phyloP scores from a whole-genome alignment of 2,329 filamentous ascomycete species.

The Alternaria sp. region DNA sequence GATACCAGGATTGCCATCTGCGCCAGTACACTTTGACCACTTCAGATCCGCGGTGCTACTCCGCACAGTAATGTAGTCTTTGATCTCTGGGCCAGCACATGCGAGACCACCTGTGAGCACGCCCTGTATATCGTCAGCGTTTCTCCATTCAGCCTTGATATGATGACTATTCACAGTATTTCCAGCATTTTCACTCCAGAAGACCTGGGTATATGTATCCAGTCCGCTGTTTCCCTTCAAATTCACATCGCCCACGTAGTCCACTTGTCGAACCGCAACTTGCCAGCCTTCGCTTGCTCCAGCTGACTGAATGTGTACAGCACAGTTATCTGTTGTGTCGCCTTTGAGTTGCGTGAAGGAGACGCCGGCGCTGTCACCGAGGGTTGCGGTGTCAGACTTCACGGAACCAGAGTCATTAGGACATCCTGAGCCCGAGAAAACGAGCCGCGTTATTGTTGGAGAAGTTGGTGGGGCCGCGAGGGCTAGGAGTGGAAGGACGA shows the following conservation, averaged over 20 bases:
- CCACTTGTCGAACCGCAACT: slow-evolving; percentile 33
- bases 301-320: slow-evolving; percentile 35
- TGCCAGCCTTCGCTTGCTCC: slow-evolving; percentile 39
- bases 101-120: slow-evolving; percentile 25
- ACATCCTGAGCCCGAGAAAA: slow-evolving; percentile 38
- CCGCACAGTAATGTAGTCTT: slow-evolving; percentile 32
- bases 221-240: slow-evolving; percentile 32
- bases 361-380: slow-evolving; percentile 32
- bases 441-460: slow-evolving; percentile 33
- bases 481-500: slow-evolving; percentile 18
- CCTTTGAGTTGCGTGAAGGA: slow-evolving; percentile 33
- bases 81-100: slow-evolving; percentile 35
- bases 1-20: slow-evolving; percentile 36
- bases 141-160: background rate
- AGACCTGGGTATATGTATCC: slow-evolving; percentile 34
- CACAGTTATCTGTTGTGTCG: slow-evolving; percentile 37
- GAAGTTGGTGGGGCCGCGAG: slow-evolving; percentile 27
- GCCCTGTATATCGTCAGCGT: slow-evolving; percentile 15
- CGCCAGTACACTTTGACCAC: slow-evolving; percentile 39
- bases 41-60: slow-evolving; percentile 30
- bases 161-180: slow-evolving; percentile 31
- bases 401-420: slow-evolving; percentile 35
- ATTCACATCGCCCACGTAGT: slow-evolving; percentile 30
- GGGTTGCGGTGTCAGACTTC: slow-evolving; percentile 14
- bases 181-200: slow-evolving; percentile 39